Evolutionary conservation across 352 stramenopile species (phyloP).

Genomic region (Globisporangium alternatum): DNA sequence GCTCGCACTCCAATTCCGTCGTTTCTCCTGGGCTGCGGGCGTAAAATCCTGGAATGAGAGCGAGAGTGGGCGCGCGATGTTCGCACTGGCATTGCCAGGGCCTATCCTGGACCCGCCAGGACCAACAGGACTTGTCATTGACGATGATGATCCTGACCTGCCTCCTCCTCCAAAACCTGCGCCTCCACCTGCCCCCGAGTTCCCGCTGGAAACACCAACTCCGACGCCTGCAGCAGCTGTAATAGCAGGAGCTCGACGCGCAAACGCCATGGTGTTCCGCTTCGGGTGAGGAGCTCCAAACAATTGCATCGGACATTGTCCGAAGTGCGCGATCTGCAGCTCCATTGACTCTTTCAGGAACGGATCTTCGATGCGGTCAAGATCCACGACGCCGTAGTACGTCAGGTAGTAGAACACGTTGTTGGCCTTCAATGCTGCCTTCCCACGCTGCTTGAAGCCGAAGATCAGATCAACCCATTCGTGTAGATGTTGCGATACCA

Average conservation of each 20-base stretch:
- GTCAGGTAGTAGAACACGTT: constrained; percentile 97
- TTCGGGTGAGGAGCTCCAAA: constrained; percentile 78
- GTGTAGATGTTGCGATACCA: constrained; percentile 97
- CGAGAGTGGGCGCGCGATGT: constrained; percentile 49
- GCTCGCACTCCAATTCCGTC: constrained; percentile 54
- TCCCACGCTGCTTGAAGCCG: constrained; percentile 96
- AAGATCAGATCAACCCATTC: constrained; percentile 99
- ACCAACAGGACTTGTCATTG: constrained; percentile 15
- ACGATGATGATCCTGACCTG: constrained; percentile 2
- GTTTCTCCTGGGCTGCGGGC: constrained; percentile 45
- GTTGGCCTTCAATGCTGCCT: constrained; percentile 90
- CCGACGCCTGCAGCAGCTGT: constrained; percentile 10
- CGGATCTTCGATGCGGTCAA: constrained; percentile 95
- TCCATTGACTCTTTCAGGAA: constrained; percentile 93
- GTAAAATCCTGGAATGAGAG: constrained; percentile 65
- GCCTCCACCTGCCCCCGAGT: background rate
- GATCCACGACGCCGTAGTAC: constrained; percentile 94
- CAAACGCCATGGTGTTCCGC: constrained; percentile 35
- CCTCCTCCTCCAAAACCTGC: background rate
- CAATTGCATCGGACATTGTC: constrained; percentile 97
- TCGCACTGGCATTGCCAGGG: constrained; percentile 12
- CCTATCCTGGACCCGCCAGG: constrained; percentile 1
- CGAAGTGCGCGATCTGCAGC: constrained; percentile 99
- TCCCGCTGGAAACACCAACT: background rate
- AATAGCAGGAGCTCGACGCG: constrained; percentile 15